phyloP scores from a whole-genome alignment of 805 yeast genomes.

The Clavispora phyllophila region DNA sequence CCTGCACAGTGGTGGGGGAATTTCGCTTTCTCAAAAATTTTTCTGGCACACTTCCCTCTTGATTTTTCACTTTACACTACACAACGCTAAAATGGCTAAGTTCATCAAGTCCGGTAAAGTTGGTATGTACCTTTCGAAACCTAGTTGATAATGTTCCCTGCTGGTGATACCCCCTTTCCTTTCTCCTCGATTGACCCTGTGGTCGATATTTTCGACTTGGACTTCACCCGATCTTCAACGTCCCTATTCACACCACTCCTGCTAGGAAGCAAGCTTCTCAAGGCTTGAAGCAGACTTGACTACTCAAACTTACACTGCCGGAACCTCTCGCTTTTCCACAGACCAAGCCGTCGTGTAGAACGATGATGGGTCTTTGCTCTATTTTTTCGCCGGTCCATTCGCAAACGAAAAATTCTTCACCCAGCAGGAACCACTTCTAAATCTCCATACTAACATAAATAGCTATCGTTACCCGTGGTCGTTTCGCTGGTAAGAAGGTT shows the following conservation, averaged over 20 bases:
- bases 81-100: conserved; percentile 76
- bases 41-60: conserved; percentile 10
- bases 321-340: not conserved
- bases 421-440: not conserved
- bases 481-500: conserved; percentile 99
- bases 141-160: not conserved
- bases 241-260: not conserved
- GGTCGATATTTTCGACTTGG: not conserved
- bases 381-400: not conserved
- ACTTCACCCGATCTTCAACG: not conserved
- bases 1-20: conserved; percentile 16
- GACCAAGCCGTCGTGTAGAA: not conserved
- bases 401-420: not conserved
- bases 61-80: conserved; percentile 17
- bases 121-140: conserved; percentile 58
- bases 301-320: not conserved
- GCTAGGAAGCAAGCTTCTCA: not conserved
- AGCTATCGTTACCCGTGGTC: conserved; percentile 99
- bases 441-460: conserved; percentile 17
- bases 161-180: not conserved
- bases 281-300: not conserved
- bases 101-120: conserved; percentile 99
- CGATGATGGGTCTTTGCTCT: too few species aligned
- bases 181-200: not conserved
- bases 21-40: conserved; percentile 21